A percentile compares a stretch with the other conserved stretches of the same genome.
Conservation (phyloP, 2,329 filamentous ascomycete genomes). For the Pseudogymnoascus sp. region DNA sequence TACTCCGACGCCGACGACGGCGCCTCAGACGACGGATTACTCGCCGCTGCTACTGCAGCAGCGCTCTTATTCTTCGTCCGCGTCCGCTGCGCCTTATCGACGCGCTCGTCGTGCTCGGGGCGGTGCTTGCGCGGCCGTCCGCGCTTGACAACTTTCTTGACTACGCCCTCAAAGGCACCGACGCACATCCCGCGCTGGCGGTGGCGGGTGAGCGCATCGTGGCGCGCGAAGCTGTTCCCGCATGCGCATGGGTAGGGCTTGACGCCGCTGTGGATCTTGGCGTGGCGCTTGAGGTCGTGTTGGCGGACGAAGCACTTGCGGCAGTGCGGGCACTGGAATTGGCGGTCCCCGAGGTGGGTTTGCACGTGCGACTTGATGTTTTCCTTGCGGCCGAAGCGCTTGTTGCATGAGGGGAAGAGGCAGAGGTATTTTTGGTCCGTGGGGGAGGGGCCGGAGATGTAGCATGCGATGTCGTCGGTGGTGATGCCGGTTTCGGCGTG, state of each 20-base stretch:
- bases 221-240: conserved; percentile 87
- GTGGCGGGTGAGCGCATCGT: conserved; percentile 91
- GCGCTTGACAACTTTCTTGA: conserved; percentile 60
- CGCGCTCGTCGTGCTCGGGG: conserved; percentile 43
- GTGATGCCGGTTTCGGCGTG: conserved; percentile 78
- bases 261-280: conserved; percentile 93
- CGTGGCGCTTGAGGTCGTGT: conserved; percentile 93
- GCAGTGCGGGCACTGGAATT: conserved; percentile 90
- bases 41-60: not conserved
- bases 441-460: conserved; percentile 65
- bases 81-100: conserved; percentile 50
- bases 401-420: conserved; percentile 70
- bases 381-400: conserved; percentile 92
- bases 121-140: conserved; percentile 57
- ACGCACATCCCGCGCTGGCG: conserved; percentile 95
- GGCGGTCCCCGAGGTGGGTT: conserved; percentile 92
- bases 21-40: conserved; percentile 12
- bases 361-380: conserved; percentile 99
- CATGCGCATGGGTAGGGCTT: conserved; percentile 95
- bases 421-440: conserved; percentile 75
- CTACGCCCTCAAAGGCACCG: conserved; percentile 79
- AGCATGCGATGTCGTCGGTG: conserved; percentile 72
- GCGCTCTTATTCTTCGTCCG: conserved; percentile 45
- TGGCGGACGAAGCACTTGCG: conserved; percentile 94
- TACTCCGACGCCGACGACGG: conserved; percentile 47